A percentile compares a stretch with the other conserved stretches of the same genome.
Evolutionary conservation across 257 asterid species (phyloP).

Genomic region (Mentha longifolia): DNA sequence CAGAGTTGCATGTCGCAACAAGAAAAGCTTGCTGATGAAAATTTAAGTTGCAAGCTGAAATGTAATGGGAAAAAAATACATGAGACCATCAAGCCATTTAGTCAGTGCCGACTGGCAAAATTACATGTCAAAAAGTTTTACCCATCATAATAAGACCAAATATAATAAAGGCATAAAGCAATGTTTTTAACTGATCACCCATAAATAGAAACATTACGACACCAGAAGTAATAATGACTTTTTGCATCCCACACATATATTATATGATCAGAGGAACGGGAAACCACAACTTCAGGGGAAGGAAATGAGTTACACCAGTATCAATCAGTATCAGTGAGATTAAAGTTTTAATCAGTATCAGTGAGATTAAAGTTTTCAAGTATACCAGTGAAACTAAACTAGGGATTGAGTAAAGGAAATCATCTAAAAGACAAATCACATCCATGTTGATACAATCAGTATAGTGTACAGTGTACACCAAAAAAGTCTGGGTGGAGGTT

Average conservation of each 20-base stretch:
- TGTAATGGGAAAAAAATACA: conserved; percentile 9
- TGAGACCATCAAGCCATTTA: conserved; percentile 8
- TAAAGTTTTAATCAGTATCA: conserved; percentile 1
- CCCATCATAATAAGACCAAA: neutral
- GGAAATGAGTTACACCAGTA: neutral
- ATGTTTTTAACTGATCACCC: neutral
- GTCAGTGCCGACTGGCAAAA: neutral
- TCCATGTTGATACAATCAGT: conserved; percentile 8
- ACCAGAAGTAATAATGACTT: neutral
- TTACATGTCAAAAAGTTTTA: neutral
- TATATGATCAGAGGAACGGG: neutral
- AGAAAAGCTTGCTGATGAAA: neutral
- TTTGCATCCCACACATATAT: neutral
- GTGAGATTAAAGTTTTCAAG: neutral
- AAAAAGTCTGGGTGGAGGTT: conserved; percentile 2
- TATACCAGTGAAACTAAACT: neutral
- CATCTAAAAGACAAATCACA: neutral
- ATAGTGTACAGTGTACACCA: neutral
- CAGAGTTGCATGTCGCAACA: neutral
- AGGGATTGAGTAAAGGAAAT: neutral
- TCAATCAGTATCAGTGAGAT: conserved; percentile 4
- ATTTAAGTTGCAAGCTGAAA: conserved; percentile 21
- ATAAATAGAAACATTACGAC: too few species aligned
- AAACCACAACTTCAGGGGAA: neutral
- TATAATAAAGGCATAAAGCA: neutral